Conservation (phyloP, 2,329 filamentous ascomycete species). For the Beauveria sp. region DNA sequence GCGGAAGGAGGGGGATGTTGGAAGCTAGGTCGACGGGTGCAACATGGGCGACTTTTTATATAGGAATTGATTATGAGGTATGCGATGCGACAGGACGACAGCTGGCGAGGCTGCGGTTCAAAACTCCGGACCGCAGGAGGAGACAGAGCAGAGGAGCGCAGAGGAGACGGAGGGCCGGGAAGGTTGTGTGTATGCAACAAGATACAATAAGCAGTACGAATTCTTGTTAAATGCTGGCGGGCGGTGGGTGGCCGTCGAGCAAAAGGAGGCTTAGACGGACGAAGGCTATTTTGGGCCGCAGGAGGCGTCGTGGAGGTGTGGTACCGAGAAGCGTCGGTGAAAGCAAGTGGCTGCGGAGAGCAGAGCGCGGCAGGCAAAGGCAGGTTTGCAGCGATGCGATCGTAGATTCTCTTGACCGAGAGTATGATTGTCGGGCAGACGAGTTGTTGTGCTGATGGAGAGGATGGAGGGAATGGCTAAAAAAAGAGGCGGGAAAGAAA, state of each 20-base stretch:
- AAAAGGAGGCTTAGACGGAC: conserved; percentile 1
- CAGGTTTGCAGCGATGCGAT: neutral
- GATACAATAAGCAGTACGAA: neutral
- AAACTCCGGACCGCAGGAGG: neutral
- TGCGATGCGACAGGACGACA: neutral
- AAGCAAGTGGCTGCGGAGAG: neutral
- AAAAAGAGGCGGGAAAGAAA: neutral
- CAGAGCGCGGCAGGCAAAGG: neutral
- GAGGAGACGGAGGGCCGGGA: neutral
- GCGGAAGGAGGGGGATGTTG: neutral
- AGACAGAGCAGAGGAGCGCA: neutral
- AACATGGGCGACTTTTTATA: neutral
- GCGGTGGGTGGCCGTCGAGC: neutral
- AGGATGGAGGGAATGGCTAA: neutral
- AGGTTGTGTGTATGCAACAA: neutral
- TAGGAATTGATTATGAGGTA: neutral
- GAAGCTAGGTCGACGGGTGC: neutral
- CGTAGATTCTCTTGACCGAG: neutral
- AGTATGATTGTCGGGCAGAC: neutral
- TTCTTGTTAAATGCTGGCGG: neutral
- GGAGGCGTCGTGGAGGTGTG: neutral
- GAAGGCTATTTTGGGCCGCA: neutral
- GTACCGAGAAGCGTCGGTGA: neutral
- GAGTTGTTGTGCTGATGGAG: neutral
- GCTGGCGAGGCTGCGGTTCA: neutral